Evolutionary conservation across 164 flowering plant genomes (phyloP), one percentile per base, ranked within the genome.

Genomic region (Sextonia rubra): DNA sequence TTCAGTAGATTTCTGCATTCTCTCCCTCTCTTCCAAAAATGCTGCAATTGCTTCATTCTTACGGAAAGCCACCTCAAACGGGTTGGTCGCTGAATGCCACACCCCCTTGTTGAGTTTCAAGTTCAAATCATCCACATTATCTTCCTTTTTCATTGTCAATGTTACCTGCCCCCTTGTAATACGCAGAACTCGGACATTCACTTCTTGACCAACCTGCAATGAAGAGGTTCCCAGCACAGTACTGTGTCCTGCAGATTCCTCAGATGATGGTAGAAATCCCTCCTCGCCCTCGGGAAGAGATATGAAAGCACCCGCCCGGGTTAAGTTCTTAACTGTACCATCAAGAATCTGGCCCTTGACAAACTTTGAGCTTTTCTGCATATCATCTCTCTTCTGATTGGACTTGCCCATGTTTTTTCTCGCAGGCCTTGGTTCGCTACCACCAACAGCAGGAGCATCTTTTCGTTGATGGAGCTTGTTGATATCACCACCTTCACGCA

Each of bases 221-320:
- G 93, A 82, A 47, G 99, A 79, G 37, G 73, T 82, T 23, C 89
- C 94, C 93, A 85, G 79, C 56, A 85, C 20, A 72, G 63, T 80
- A 60, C 60, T 87, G 76, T 90, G 80, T 24, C 88, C 95, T 27
- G 83, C 86, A 58, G 81, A 47, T 81, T 95, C 97, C 80, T 95
- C 99, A 12, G 95, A 79, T 17, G 74, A 47, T 4, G 99, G 99
- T 15, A 95, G 84, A 73, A 95, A 95, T 30, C 98, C 99, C 82
- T 93, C 99, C 74, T 89, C 99, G 1, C 90, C 98, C 37, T 89
- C 97, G 24, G 96, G 94, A 66, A 95, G 93, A 68, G 94, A 81
- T 71, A 95, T 85, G 65, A 91, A 92, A 81, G 98, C 89, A 60
- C 99, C 99, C 47, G 94, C 58, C 78, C 93, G 79, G 66, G 77